These are phyloP conservation scores for Fomitopsis schrenkii DNA, from an alignment of 1,284 basidiomycete species.

Conservation along the genomic window DNA sequence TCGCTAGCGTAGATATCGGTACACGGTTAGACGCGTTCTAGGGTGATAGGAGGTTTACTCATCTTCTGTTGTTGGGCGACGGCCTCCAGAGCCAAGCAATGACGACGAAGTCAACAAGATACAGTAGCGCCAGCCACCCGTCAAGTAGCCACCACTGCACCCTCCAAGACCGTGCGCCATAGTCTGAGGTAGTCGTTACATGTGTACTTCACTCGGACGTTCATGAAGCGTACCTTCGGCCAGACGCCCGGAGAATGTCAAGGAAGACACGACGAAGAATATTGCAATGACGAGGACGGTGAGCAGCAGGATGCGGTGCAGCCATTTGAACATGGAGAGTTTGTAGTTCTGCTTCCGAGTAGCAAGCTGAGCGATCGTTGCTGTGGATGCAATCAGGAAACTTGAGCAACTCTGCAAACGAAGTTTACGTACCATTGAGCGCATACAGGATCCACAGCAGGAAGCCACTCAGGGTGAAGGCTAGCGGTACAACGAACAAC, in stretches of 20 bases:
- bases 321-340: conserved; percentile 78
- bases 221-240: conserved; percentile 62
- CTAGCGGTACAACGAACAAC: conserved; percentile 88
- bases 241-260: conserved; percentile 87
- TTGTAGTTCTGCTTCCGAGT: conserved; percentile 87
- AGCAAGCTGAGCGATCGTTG: conserved; percentile 81
- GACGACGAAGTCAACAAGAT: conserved; percentile 73
- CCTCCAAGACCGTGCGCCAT: conserved; percentile 91
- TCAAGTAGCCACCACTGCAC: conserved; percentile 95
- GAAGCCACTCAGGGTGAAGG: conserved; percentile 92
- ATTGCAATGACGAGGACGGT: conserved; percentile 81
- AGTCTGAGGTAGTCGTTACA: conserved; percentile 50
- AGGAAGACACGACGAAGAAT: conserved; percentile 91
- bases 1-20: conserved; percentile 59
- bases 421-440: conserved; percentile 61
- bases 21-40: conserved; percentile 23
- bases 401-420: not conserved
- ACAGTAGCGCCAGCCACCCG: conserved; percentile 89
- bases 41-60: conserved; percentile 33
- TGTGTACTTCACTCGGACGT: not conserved
- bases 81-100: conserved; percentile 95
- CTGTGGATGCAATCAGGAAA: conserved; percentile 32
- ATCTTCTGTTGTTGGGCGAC: conserved; percentile 88
- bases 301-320: conserved; percentile 86
- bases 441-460: conserved; percentile 93